Base-by-base conservation (phyloP, 1,139 yeast species). In the Schizosaccharomyces versatilis region DNA sequence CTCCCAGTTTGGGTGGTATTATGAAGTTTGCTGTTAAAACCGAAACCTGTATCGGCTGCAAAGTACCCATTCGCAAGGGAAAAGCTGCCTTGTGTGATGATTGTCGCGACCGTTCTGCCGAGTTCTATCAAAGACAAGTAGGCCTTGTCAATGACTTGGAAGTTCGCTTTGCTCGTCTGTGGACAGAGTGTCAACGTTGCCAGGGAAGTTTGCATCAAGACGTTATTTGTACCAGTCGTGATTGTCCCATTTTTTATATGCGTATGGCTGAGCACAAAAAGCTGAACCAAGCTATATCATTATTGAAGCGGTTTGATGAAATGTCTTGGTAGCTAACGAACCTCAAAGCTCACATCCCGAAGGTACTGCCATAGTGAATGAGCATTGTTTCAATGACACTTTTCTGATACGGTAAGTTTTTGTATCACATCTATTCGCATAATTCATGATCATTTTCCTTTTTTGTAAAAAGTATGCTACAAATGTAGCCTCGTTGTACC, bases 151-250 rank as follows among this genome's bases (percentile, higher is more conserved):
- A 85, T 63, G 79, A 78, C 53, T 69, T 90, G 60, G 95, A 93
- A 65, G 76, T 78, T 59, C 81, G 82, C 62, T 93, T 85, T 64
- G 81, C 95, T 1, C 72, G 94, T 60, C 70, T 93, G 58, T 93
- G 99, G 99, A 90, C 98, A 0, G 95, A 93, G 65, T 93, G 99
- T 66, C 99, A 93, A 69, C 73, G 97, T 60, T 93, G 98, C 67
- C 97, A 93, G 63, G 97, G 97, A 0, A 84, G 94, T 24, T 70
- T 93, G 57, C 96, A 90, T 63, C 96, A 86, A 67, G 97, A 90
- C 63, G 98, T 93, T 7, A 71, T 90, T 47, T 93, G 99, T 66
- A 81, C 95, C 0, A 85, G 90, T 62, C 86, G 86, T 62, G 97
- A 90, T 68, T 93, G 99, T 69, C 96, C 97, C 1, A 90, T 93